Evolutionary conservation across 108 stramenopile genomes (phyloP).

Genomic region (Skeletonema grethae): DNA sequence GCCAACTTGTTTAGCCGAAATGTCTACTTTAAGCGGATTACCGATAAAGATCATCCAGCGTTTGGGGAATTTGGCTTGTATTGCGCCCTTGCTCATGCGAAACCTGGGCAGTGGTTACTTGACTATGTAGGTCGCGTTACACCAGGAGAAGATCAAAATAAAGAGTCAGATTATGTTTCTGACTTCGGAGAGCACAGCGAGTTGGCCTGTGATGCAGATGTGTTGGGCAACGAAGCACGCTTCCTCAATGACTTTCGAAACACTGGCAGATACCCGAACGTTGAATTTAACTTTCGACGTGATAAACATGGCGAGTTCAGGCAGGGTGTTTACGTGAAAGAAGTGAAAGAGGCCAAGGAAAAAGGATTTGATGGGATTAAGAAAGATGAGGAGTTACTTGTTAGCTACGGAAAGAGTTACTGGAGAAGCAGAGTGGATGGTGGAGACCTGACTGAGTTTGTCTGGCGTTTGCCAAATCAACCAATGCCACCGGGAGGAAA

Average conservation of each 20-base stretch:
- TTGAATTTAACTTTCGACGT: slow-evolving; percentile 32
- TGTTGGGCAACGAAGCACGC: slow-evolving; percentile 44
- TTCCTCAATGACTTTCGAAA: slow-evolving; percentile 46
- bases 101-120: slow-evolving; percentile 40
- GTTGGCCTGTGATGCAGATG: slow-evolving; percentile 34
- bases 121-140: slow-evolving; percentile 41
- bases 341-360: slow-evolving; percentile 25
- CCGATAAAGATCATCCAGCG: slow-evolving; percentile 36
- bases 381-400: slow-evolving; percentile 40
- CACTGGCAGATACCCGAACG: slow-evolving; percentile 31
- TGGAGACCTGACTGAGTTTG: slow-evolving; percentile 42
- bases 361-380: slow-evolving; percentile 29
- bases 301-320: slow-evolving; percentile 36
- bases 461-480: slow-evolving; percentile 34
- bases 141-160: slow-evolving; percentile 39
- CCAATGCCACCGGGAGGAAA: slow-evolving; percentile 14
- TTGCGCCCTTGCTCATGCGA: slow-evolving; percentile 28
- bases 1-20: slow-evolving; percentile 9
- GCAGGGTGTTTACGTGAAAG: slow-evolving; percentile 44
- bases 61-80: slow-evolving; percentile 35
- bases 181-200: slow-evolving; percentile 39
- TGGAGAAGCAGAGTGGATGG: slow-evolving; percentile 30
- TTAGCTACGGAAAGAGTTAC: slow-evolving; percentile 40
- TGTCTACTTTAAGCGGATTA: slow-evolving; percentile 36
- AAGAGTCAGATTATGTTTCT: slow-evolving; percentile 30